phyloP scores from a whole-genome alignment of 169 alveolate species.

The Cryptosporidium parvum region DNA sequence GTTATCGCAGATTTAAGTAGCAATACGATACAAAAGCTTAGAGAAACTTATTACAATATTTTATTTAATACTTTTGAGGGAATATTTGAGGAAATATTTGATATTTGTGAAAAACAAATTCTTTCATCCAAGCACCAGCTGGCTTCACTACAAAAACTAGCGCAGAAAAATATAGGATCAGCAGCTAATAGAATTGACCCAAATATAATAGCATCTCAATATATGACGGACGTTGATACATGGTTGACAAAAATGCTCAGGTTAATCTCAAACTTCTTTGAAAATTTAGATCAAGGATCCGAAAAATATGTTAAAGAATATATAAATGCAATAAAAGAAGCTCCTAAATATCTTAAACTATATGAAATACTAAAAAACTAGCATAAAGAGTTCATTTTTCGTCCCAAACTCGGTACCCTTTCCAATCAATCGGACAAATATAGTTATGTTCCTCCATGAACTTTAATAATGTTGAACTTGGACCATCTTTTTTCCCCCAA shows the following conservation, averaged over 20 bases:
- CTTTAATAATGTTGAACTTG: slow-evolving; percentile 83
- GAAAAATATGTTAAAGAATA: neutral
- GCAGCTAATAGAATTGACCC: slow-evolving; percentile 69
- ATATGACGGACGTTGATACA: slow-evolving; percentile 13
- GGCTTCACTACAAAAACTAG: slow-evolving; percentile 47
- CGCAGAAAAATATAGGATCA: slow-evolving; percentile 15
- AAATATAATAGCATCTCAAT: slow-evolving; percentile 18
- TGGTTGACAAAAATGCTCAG: slow-evolving; percentile 27
- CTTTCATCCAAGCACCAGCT: slow-evolving; percentile 44
- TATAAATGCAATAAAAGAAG: neutral
- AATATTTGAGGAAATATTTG: slow-evolving; percentile 2
- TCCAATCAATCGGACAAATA: slow-evolving; percentile 89
- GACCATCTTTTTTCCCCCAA: slow-evolving; percentile 82
- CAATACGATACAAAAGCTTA: neutral
- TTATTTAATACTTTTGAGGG: neutral
- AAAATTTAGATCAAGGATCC: neutral
- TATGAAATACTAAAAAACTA: slow-evolving; percentile 7
- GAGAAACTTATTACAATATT: neutral
- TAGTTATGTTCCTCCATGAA: slow-evolving; percentile 82
- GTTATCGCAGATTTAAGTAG: slow-evolving; percentile 7
- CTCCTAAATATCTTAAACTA: slow-evolving; percentile 17
- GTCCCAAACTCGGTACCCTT: slow-evolving; percentile 85
- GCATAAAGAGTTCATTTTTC: slow-evolving; percentile 20
- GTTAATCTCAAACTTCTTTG: slow-evolving; percentile 14
- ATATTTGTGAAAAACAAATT: slow-evolving; percentile 61